Percentiles rank a stretch among this genome's conserved stretches.
phyloP scores from a whole-genome alignment of 2,329 filamentous ascomycete species.

The Metarhizium brunneum region DNA sequence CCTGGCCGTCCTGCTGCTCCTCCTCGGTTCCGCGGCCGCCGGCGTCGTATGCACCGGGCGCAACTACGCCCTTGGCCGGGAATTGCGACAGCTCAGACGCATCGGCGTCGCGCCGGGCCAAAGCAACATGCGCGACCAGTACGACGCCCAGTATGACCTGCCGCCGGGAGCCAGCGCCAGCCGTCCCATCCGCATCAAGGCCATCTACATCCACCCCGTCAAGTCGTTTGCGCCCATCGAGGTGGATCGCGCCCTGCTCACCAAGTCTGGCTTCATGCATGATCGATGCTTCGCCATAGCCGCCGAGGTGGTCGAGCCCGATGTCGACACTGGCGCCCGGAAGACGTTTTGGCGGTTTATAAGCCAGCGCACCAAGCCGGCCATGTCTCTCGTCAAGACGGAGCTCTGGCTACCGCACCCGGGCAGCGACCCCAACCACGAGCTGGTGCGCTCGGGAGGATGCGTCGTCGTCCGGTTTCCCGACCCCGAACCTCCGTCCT shows the following conservation, averaged over 20 bases:
- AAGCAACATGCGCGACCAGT: constrained; percentile 19
- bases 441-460: background rate
- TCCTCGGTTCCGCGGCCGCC: background rate
- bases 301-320: constrained; percentile 15
- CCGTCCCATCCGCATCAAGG: constrained; percentile 14
- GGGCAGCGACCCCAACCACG: background rate
- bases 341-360: constrained; percentile 14
- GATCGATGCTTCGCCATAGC: constrained; percentile 21
- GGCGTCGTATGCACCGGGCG: background rate
- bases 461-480: constrained; percentile 1
- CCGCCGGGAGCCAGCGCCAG: constrained; percentile 2
- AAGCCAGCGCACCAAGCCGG: constrained; percentile 14
- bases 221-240: constrained; percentile 19
- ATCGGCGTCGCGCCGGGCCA: constrained; percentile 8
- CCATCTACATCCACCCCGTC: constrained; percentile 18
- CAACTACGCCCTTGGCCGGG: background rate
- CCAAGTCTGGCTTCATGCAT: constrained; percentile 15
- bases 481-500: background rate
- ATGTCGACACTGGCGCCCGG: background rate
- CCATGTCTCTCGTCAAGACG: constrained; percentile 1
- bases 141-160: constrained; percentile 8
- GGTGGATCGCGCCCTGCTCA: constrained; percentile 12
- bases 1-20: background rate
- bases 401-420: constrained; percentile 1
- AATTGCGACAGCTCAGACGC: constrained; percentile 9